A percentile compares a stretch with the other conserved stretches of the same genome.
phyloP scores from a whole-genome alignment of 169 alveolate species.

The Cryptosporidium canis region DNA sequence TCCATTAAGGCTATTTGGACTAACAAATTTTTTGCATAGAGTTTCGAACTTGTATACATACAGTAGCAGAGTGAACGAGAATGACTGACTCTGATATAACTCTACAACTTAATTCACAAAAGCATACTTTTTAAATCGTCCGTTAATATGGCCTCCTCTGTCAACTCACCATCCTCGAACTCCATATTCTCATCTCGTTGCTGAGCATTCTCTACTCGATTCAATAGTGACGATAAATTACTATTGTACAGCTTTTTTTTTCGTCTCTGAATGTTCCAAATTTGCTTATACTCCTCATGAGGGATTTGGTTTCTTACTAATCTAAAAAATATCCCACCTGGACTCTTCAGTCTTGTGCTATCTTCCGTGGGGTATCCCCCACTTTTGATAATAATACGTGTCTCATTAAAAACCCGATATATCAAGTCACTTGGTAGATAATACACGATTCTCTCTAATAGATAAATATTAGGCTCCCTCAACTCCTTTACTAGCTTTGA shows the following conservation, averaged over 20 bases:
- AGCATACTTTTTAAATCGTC: constrained; percentile 32
- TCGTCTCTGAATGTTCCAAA: constrained; percentile 31
- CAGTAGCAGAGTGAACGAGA: not conserved
- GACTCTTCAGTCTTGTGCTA: constrained; percentile 38
- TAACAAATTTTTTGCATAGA: constrained; percentile 32
- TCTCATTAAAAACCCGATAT: not conserved
- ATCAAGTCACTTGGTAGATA: constrained; percentile 14
- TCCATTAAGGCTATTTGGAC: constrained; percentile 19
- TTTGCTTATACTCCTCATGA: constrained; percentile 15
- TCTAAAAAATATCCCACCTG: constrained; percentile 66
- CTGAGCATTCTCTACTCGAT: not conserved
- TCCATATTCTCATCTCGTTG: not conserved
- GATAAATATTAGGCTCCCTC: constrained; percentile 59
- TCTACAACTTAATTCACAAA: not conserved
- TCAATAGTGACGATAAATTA: not conserved
- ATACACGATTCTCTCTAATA: constrained; percentile 46
- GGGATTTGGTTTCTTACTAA: constrained; percentile 33
- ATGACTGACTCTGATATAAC: not conserved
- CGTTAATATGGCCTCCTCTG: constrained; percentile 29
- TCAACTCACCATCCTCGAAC: constrained; percentile 45
- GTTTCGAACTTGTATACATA: not conserved
- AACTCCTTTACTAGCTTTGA: constrained; percentile 17
- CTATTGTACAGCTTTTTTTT: not conserved
- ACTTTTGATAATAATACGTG: constrained; percentile 7
- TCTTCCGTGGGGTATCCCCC: constrained; percentile 63